phyloP scores from a whole-genome alignment of 805 yeast genomes.

The Cyberlindnera veronae region DNA sequence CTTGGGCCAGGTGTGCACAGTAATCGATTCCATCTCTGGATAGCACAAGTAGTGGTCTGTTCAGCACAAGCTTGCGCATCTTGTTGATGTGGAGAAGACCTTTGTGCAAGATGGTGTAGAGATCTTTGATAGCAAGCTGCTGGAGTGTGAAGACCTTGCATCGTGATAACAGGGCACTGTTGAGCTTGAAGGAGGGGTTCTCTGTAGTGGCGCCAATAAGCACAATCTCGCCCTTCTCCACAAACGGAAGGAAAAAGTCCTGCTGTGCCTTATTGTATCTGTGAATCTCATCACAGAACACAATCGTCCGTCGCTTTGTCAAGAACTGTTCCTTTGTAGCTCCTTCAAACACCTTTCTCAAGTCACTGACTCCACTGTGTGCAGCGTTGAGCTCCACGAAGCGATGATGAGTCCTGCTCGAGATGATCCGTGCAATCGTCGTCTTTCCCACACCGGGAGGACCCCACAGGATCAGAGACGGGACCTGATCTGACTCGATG shows the following conservation, averaged over 20 bases:
- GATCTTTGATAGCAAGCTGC: conserved; percentile 47
- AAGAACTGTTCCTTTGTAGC: conserved; percentile 34
- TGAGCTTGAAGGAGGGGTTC: conserved; percentile 80
- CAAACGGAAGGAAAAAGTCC: conserved; percentile 77
- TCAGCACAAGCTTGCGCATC: conserved; percentile 50
- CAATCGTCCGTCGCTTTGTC: conserved; percentile 54
- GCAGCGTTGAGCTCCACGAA: conserved; percentile 88
- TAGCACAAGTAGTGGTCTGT: conserved; percentile 49
- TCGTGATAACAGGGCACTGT: conserved; percentile 79
- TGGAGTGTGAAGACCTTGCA: conserved; percentile 75
- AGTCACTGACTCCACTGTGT: conserved; percentile 59
- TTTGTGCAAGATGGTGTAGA: conserved; percentile 47
- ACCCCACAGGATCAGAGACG: conserved; percentile 90
- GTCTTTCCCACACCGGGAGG: conserved; percentile 96
- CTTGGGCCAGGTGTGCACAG: conserved; percentile 71
- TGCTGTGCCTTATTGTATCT: conserved; percentile 84
- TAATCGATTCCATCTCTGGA: conserved; percentile 58
- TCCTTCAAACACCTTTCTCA: conserved; percentile 54
- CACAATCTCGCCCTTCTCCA: conserved; percentile 78
- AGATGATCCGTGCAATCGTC: conserved; percentile 61
- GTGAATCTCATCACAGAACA: conserved; percentile 93
- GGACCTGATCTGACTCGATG: conserved; percentile 57
- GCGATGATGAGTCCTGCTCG: conserved; percentile 34
- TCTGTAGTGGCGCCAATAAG: conserved; percentile 98
- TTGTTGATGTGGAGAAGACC: conserved; percentile 60